Conservation (phyloP, 2,329 filamentous ascomycete genomes). For the Neurospora crassa region DNA sequence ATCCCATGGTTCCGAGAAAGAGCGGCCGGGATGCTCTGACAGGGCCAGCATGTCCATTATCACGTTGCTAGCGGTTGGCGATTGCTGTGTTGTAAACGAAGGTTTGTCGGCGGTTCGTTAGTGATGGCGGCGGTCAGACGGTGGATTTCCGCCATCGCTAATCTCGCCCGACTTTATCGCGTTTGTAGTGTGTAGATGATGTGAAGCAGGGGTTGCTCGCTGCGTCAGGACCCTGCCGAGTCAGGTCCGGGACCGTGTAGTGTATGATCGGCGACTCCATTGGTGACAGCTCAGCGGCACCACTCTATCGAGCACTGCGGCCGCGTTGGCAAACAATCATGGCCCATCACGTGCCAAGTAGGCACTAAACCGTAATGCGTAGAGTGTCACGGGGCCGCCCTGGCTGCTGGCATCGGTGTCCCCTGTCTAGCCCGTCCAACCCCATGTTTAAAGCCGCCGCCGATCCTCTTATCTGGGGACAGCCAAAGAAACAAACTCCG, state of each 20-base stretch:
- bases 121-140: background rate
- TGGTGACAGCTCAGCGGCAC: background rate
- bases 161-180: background rate
- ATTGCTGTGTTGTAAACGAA: background rate
- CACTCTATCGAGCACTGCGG: background rate
- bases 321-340: background rate
- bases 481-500: background rate
- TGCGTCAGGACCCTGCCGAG: background rate
- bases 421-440: background rate
- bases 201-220: background rate
- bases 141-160: background rate
- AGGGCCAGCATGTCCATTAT: background rate
- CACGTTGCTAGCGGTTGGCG: background rate
- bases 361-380: background rate
- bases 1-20: background rate
- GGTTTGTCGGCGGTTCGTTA: background rate
- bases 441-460: background rate
- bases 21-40: background rate
- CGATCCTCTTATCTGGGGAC: background rate
- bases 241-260: background rate
- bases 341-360: background rate
- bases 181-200: background rate
- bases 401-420: background rate
- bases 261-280: background rate
- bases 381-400: background rate